phyloP scores from a whole-genome alignment of 2,329 filamentous ascomycete species.

The Bipolaris gigantea region DNA sequence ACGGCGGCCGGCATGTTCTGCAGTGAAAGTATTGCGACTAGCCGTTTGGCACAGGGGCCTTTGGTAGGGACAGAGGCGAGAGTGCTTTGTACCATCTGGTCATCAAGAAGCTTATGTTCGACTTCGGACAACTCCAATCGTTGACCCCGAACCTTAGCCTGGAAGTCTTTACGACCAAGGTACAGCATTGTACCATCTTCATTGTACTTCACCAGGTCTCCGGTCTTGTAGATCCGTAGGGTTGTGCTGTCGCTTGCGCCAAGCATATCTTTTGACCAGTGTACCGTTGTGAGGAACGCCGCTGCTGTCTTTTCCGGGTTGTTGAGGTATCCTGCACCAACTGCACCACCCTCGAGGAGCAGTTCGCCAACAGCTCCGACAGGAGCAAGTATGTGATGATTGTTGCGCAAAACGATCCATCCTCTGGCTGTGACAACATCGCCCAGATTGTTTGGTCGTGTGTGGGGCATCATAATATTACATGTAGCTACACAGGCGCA shows the following conservation, averaged over 20 bases:
- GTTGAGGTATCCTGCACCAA: constrained; percentile 37
- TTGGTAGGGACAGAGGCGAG: constrained; percentile 32
- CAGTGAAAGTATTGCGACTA: constrained; percentile 35
- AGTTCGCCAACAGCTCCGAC: constrained; percentile 49
- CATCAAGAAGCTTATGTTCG: constrained; percentile 47
- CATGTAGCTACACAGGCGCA: constrained; percentile 42
- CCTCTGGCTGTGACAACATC: constrained; percentile 33
- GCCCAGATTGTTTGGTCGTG: constrained; percentile 42
- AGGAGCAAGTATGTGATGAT: constrained; percentile 41
- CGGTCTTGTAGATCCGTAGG: constrained; percentile 40
- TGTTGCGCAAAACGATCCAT: constrained; percentile 46
- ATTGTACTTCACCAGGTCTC: constrained; percentile 43
- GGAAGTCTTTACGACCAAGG: constrained; percentile 38
- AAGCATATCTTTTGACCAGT: constrained; percentile 21
- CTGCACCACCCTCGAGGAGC: constrained; percentile 44
- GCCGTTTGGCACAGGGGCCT: constrained; percentile 38
- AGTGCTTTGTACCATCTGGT: constrained; percentile 32
- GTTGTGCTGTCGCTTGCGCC: not conserved
- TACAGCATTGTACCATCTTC: constrained; percentile 41
- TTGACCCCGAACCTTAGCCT: constrained; percentile 48
- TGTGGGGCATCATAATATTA: constrained; percentile 31
- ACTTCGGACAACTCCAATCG: constrained; percentile 51
- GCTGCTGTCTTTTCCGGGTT: constrained; percentile 36
- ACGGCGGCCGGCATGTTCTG: constrained; percentile 15
- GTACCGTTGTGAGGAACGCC: constrained; percentile 28